Evolutionary conservation across 768 basidiomycete species (phyloP).

Genomic region (Leccinum boreale): DNA sequence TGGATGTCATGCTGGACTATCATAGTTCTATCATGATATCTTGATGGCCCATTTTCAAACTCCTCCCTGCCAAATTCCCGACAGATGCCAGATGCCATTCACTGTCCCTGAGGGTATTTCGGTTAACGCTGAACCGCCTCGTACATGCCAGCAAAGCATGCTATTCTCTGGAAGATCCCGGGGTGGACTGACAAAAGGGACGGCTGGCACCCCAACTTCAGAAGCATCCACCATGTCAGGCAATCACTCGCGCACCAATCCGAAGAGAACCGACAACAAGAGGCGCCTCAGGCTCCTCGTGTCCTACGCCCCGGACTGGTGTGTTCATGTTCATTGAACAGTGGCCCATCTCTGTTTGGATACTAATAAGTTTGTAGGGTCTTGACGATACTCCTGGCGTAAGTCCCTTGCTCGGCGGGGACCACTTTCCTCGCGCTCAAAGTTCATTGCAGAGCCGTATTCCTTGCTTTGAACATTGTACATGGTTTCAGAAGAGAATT

Average conservation of each 20-base stretch:
- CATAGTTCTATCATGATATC: neutral
- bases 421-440: neutral
- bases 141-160: neutral
- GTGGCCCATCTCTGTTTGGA: constrained; percentile 1
- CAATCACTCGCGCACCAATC: constrained; percentile 8
- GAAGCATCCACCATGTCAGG: constrained; percentile 12
- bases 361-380: constrained; percentile 42
- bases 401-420: constrained; percentile 20
- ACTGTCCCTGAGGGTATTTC: too few species aligned
- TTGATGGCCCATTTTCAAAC: neutral
- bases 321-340: constrained; percentile 27
- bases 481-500: constrained; percentile 76
- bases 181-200: neutral
- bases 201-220: neutral
- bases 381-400: constrained; percentile 67
- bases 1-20: constrained; percentile 18
- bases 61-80: neutral
- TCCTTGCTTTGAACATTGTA: constrained; percentile 62
- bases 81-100: too few species aligned
- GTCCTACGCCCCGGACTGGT: constrained; percentile 81
- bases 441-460: constrained; percentile 43
- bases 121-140: too few species aligned
- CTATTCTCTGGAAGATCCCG: neutral
- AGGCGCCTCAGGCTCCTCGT: constrained; percentile 42
- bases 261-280: constrained; percentile 22